Base-by-base conservation (phyloP, 768 basidiomycete genomes). In the Lentinula aciculospora region DNA sequence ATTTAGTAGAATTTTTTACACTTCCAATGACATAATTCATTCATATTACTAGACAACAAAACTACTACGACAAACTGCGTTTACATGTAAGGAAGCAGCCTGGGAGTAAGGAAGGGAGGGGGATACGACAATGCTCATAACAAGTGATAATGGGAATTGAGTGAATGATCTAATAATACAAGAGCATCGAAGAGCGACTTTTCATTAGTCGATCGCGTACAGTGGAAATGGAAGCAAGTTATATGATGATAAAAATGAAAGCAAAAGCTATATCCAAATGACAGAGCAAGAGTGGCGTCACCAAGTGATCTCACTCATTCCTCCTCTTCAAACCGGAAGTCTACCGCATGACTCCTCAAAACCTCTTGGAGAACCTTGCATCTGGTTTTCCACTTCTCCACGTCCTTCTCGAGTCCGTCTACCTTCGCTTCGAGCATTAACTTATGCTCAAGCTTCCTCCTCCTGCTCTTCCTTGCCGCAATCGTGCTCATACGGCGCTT, bases 401-500 rank as follows among this genome's bases (percentile, higher is more conserved):
- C 68, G 63, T 83, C 80, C 57, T 60, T 64, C 63, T 72, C 74
- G 68, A 76, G 65, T 17, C 54, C 68, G 36, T 77, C 78, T 37
- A 79, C 57, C 21, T 58, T 65, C 4, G 71, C 67, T 71, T 86
- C 82, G 45, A 88, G 67, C 61, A 77, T 75, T 44, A 76, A 73
- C 65, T 84, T 77, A 64, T 87, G 78, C 69, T 84, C 83, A 29
- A 82, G 67, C 75, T 89, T 89, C 48, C 87, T 76, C 77, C 79
- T 80, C 13, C 87, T 75, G 63, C 79, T 81, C 31, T 84, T 76
- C 2, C 87, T 77, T 21, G 88, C 87, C 0, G 87, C 86, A 9
- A 89, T 65, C 27, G 86, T 88, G 65, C 89, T 89, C 68, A 82
- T 80, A 13, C 82, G 75, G 44, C 86, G 78, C 74, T 89, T 89